Evolutionary conservation across 2,329 filamentous ascomycete species (phyloP), one percentile per base, ranked within the genome.

Genomic region (Penicillium italicum): DNA sequence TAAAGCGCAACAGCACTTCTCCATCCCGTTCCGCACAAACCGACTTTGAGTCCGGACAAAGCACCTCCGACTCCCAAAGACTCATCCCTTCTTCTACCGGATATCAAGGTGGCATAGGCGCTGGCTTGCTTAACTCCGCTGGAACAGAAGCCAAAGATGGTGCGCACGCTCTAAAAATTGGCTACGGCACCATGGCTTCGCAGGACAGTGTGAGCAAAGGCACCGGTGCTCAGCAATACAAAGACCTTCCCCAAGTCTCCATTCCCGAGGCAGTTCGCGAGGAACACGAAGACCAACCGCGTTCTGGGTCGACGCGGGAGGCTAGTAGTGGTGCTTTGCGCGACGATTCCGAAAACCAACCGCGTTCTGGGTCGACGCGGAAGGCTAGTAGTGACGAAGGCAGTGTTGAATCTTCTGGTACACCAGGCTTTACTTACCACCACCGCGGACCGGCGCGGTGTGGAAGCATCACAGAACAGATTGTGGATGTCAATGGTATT

Each of bases 391-490:
- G 65, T 53, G 44, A 51, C 50, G 60, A 58, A 34, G 61, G 46
- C n/a, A 73, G 67, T 46, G 46, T 60, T 20, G 53, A 45, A 10
- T 70, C 68, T 3, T 57, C 55, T 20, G 64, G 66, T 31, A 62
- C 62, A n/a, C 63, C 60, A 1, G 60, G 59, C 18, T 60, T 66
- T 30, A 59, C 62, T 28, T 74, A 74, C 37, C 65, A 69, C 18
- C 73, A 73, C 47, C 76, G 76, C 33, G 78, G 81, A 9, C 77
- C 79, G 5, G 85, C 86, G 6, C 80, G 88, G 54, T 90, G 86
- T 62, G 89, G 89, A 28, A 90, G 86, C 69, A 90, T 92, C 64
- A 91, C 88, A 0, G 88, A 92, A 72, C 89, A 88, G 58, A 78
- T 89, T n/a, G 77, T 91, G 53, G 87, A 92, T 66, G 79, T 86